Percentiles rank a stretch among this genome's conserved stretches.
phyloP scores from a whole-genome alignment of 2,329 filamentous ascomycete species.

The Calonectria fujianensis region DNA sequence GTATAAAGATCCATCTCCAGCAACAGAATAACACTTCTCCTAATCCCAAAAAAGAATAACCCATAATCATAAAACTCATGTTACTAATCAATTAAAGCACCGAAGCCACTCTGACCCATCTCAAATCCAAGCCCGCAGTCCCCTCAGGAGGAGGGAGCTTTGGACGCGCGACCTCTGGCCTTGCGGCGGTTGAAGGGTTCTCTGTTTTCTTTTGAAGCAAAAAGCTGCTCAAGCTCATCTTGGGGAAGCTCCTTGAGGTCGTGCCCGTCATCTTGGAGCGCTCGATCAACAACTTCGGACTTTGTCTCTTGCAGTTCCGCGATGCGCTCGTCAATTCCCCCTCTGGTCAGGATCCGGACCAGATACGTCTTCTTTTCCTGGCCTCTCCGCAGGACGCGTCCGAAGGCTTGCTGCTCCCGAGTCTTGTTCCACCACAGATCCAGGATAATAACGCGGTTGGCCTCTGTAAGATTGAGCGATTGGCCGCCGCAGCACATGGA shows the following conservation, averaged over 20 bases:
- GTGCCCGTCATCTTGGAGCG: slow-evolving; percentile 57
- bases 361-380: slow-evolving; percentile 77
- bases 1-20: background rate
- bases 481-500: slow-evolving; percentile 61
- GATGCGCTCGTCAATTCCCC: slow-evolving; percentile 76
- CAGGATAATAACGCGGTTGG: slow-evolving; percentile 72
- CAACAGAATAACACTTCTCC: background rate
- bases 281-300: slow-evolving; percentile 63
- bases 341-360: slow-evolving; percentile 72
- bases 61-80: background rate
- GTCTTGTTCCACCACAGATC: slow-evolving; percentile 79
- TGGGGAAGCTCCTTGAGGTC: background rate
- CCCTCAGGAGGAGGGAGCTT: background rate
- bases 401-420: slow-evolving; percentile 77
- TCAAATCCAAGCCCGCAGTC: no score
- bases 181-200: background rate
- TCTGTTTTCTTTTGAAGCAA: slow-evolving; percentile 11
- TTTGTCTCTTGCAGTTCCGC: slow-evolving; percentile 74
- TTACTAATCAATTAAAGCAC: background rate
- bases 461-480: slow-evolving; percentile 63
- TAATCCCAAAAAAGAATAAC: background rate
- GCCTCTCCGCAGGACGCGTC: slow-evolving; percentile 78
- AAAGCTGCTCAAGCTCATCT: slow-evolving; percentile 1
- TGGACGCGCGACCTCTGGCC: background rate
- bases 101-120: background rate